Base-by-base conservation (phyloP, 768 basidiomycete species). In the Saitozyma podzolica region DNA sequence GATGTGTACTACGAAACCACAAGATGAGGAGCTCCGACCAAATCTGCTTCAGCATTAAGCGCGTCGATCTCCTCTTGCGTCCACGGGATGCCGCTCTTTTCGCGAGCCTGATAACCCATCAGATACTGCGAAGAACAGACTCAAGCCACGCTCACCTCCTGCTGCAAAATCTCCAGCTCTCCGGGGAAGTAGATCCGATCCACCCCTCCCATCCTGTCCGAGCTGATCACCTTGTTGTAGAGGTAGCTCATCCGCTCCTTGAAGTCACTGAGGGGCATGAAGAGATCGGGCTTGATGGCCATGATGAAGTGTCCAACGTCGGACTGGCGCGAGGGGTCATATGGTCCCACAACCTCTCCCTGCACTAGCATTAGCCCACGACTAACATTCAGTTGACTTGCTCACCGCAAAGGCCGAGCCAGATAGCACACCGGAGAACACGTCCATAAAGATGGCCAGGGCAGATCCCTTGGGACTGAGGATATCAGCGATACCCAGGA, bases 231-330 rank as follows among this genome's bases (percentile, higher is more conserved):
- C 41, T 42, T 19, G 19, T 58, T 13, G 40, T 54, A 54, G 7
- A 54, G 40, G 40, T 54, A 54, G 10, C 40, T 40, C 53, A 54
- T 54, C 29, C 53, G 17, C n/a, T 19, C 53, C 20, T 40, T 54
- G 53, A 54, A 54, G 20, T 54, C 53, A 7, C 40, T 39, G 10
- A 40, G 13, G 10, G 53, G 40, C 53, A 54, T 54, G 53, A 54
- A 54, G 29, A 54, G 53, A 6, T 54, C 53, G n/a, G 53, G 53
- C 40, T 54, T 54, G 53, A 54, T 54, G 40, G 53, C 53, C 40
- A 54, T 37, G 19, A 54, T 29, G n/a, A 54, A 54, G 40, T 54
- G 53, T 11, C 53, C 53, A 19, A 54, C 53, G 13, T 54, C 20
- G 17, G 53, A 17, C 10, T 29, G 7, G 8, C 40, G 19, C 8